phyloP scores from a whole-genome alignment of 495 filamentous ascomycete species.

The Talaromyces nanjingensis region DNA sequence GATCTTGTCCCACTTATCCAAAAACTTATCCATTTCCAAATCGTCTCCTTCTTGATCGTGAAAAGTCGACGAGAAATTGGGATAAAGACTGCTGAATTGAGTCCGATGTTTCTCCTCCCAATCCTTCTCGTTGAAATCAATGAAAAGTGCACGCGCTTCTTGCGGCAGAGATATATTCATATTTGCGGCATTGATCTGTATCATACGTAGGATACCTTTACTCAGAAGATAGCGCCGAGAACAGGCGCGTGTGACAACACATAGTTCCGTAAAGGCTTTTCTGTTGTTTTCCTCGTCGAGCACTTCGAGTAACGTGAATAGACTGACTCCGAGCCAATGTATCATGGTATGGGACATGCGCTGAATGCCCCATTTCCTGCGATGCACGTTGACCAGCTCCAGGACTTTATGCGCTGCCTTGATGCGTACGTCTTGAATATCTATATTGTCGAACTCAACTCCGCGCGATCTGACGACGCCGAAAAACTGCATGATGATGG shows the following conservation, averaged over 20 bases:
- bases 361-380: slow-evolving; percentile 10
- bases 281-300: slow-evolving; percentile 10
- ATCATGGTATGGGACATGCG: slow-evolving; percentile 9
- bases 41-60: neutral
- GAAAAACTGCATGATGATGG: neutral
- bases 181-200: slow-evolving; percentile 14
- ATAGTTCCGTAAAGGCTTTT: slow-evolving; percentile 11
- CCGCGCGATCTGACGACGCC: neutral
- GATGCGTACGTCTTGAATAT: neutral
- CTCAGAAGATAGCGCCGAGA: slow-evolving; percentile 14
- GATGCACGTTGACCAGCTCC: slow-evolving; percentile 1
- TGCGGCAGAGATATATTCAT: slow-evolving; percentile 9
- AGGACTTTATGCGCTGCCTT: neutral
- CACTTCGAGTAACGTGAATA: slow-evolving; percentile 14
- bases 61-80: slow-evolving; percentile 9
- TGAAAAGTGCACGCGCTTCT: slow-evolving; percentile 11
- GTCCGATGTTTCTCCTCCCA: slow-evolving; percentile 11
- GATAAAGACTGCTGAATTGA: slow-evolving; percentile 15
- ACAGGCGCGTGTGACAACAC: slow-evolving; percentile 9
- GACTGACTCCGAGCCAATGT: slow-evolving; percentile 11
- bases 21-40: slow-evolving; percentile 12
- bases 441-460: neutral
- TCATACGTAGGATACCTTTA: slow-evolving; percentile 15
- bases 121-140: slow-evolving; percentile 11
- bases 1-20: slow-evolving; percentile 16